Evolutionary conservation across 2,329 filamentous ascomycete genomes (phyloP).

Genomic region (Pezicula neosporulosa): DNA sequence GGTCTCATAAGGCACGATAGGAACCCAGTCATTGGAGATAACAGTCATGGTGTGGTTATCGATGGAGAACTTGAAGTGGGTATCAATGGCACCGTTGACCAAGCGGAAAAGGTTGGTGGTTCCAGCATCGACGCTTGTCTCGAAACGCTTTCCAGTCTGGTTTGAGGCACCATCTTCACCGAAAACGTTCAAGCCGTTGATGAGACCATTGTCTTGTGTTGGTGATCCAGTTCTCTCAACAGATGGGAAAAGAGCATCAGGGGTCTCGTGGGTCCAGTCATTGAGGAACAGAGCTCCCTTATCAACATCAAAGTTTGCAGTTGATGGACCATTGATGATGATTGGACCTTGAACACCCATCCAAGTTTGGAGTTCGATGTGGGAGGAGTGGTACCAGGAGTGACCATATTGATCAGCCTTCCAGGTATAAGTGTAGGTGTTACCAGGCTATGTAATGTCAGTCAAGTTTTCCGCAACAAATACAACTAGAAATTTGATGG

Average conservation of each 20-base stretch:
- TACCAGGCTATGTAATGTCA: constrained; percentile 26
- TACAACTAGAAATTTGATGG: too few relatives aligned
- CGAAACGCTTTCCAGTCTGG: constrained; percentile 18
- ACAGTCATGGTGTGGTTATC: constrained; percentile 52
- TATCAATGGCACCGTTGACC: constrained; percentile 38
- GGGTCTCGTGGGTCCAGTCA: constrained; percentile 26
- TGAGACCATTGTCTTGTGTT: constrained; percentile 27
- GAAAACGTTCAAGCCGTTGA: constrained; percentile 18
- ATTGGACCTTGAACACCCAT: constrained; percentile 58
- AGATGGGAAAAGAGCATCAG: constrained; percentile 13
- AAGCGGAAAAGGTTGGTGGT: constrained; percentile 41
- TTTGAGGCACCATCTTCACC: constrained; percentile 15
- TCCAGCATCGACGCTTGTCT: constrained; percentile 33
- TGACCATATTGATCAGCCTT: constrained; percentile 34
- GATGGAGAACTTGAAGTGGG: constrained; percentile 40
- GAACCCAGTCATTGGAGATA: constrained; percentile 60
- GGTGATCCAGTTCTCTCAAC: constrained; percentile 18
- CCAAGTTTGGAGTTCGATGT: constrained; percentile 45
- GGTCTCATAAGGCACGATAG: constrained; percentile 44
- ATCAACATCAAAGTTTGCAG: constrained; percentile 58
- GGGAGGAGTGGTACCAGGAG: constrained; percentile 58
- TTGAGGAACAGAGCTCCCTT: constrained; percentile 44
- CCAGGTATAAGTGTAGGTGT: constrained; percentile 16
- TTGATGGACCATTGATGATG: constrained; percentile 57
- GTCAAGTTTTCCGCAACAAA: too few relatives aligned